Conservation (phyloP, 352 stramenopile genomes). For the Pythium insidiosum region DNA sequence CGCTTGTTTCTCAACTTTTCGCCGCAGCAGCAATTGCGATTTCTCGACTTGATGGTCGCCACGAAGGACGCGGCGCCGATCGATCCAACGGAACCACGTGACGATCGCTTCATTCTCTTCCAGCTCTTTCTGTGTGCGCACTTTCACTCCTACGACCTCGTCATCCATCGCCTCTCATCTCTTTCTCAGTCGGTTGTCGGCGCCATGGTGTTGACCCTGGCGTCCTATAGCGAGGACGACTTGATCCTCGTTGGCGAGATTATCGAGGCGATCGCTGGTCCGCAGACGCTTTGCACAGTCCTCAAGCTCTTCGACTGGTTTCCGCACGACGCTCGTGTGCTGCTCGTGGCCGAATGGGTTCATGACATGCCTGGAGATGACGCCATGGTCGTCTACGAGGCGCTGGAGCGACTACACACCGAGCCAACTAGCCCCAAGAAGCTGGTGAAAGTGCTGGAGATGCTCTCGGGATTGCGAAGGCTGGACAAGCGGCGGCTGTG, state of each 20-base stretch:
- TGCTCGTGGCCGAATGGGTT: constrained; percentile 28
- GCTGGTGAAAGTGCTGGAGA: constrained; percentile 23
- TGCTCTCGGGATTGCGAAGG: constrained; percentile 23
- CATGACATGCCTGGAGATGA: constrained; percentile 30
- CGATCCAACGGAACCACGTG: no score
- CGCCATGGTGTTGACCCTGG: constrained; percentile 20
- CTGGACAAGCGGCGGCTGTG: constrained; percentile 32
- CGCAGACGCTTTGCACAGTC: constrained; percentile 21
- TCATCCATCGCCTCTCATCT: constrained; percentile 36
- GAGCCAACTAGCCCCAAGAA: no score
- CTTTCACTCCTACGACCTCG: constrained; percentile 24
- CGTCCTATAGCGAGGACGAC: constrained; percentile 20
- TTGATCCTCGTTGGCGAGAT: constrained; percentile 28
- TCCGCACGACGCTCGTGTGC: constrained; percentile 12
- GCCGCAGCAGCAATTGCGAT: background rate
- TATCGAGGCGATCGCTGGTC: constrained; percentile 22
- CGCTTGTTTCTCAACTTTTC: constrained; percentile 26
- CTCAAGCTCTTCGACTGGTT: constrained; percentile 28
- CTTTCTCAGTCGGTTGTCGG: constrained; percentile 15
- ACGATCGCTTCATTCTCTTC: constrained; percentile 18
- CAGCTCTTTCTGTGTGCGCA: constrained; percentile 36
- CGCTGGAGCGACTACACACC: constrained; percentile 19
- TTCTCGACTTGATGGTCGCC: background rate
- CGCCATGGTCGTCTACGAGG: constrained; percentile 28
- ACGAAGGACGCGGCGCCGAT: background rate